A percentile compares a stretch with the other conserved stretches of the same genome.
Evolutionary conservation across 257 asterid genomes (phyloP).

Genomic region (Przewalskia tangutica): DNA sequence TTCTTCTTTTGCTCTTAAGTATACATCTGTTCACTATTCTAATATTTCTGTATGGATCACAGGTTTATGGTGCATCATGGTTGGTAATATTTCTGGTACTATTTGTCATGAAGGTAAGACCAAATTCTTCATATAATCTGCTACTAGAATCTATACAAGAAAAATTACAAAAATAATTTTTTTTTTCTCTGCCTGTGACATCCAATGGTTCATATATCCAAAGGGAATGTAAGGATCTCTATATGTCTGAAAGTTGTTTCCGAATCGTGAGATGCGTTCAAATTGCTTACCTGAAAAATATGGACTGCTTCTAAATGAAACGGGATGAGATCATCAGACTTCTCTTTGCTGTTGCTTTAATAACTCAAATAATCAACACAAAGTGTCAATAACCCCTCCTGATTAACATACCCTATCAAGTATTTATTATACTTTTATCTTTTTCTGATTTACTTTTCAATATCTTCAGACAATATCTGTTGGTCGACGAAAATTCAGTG

Average conservation of each 20-base stretch:
- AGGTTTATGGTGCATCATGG: conserved; percentile 97
- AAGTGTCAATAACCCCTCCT: not conserved
- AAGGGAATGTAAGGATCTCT: not conserved
- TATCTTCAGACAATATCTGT: conserved; percentile 68
- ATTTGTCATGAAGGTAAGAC: conserved; percentile 89
- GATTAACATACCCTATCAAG: not conserved
- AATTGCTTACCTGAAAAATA: not conserved
- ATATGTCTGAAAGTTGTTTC: not conserved
- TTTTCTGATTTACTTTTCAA: conserved; percentile 2
- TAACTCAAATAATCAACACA: not conserved
- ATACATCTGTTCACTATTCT: not conserved
- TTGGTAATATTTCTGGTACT: conserved; percentile 72
- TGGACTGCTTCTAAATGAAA: not conserved
- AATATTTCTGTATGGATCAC: conserved; percentile 13
- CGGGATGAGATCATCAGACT: not conserved
- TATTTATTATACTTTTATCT: not conserved
- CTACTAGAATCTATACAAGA: not conserved
- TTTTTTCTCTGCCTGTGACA: not conserved
- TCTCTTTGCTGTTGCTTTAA: not conserved
- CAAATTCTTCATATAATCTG: not conserved
- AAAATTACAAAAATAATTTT: not conserved
- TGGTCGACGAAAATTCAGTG: conserved; percentile 89
- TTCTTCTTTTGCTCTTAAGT: not conserved
- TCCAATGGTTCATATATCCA: not conserved
- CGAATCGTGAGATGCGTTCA: not conserved